Base-by-base conservation (phyloP, 495 filamentous ascomycete species). In the Elaphomyces granulatus region DNA sequence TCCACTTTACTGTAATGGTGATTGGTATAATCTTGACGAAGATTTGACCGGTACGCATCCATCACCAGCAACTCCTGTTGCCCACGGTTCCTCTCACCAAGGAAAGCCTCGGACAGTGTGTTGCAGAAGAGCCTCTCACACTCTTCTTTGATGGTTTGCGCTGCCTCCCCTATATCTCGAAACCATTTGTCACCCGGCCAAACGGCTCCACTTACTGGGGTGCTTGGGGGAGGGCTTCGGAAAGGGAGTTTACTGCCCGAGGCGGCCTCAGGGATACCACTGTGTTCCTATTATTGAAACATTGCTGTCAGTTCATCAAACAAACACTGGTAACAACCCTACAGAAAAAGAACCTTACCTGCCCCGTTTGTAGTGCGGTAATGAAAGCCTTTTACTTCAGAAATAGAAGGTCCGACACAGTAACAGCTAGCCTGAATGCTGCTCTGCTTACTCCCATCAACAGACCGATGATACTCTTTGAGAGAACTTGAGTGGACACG, bases 61-160 rank as follows among this genome's bases (percentile, higher is more conserved):
- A 80, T 73, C 74, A 78, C 77, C 74, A 85, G 81, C 70, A 78
- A 79, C 67, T 71, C 67, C 58, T 72, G 73, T 59, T 49, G 51
- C 53, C 56, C 56, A 59, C 61, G 50, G 62, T 77, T 77, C 81
- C 78, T 73, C 83, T 92, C 87, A 93, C 81, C 87, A 75, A 85
- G 79, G 77, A 95, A 92, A 69, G 81, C 83, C 65, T 77, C 63
- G 61, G 71, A 78, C 79, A 95, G 75, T 68, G 74, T 81, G 75
- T 87, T 83, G 71, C 87, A 95, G 73, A 95, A 90, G 74, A 95
- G 87, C 66, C 87, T 95, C 87, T 94, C 87, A 95, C 87, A 92
- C 83, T 94, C 85, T 84, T 76, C 87, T 84, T 80, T 82, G 71
- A 95, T 93, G 67, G 75, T 77, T 64, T 84, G 76, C 80, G 81